Evolutionary conservation across 352 stramenopile genomes (phyloP), one percentile per base, ranked within the genome.

Genomic region (Pythium monospermum): DNA sequence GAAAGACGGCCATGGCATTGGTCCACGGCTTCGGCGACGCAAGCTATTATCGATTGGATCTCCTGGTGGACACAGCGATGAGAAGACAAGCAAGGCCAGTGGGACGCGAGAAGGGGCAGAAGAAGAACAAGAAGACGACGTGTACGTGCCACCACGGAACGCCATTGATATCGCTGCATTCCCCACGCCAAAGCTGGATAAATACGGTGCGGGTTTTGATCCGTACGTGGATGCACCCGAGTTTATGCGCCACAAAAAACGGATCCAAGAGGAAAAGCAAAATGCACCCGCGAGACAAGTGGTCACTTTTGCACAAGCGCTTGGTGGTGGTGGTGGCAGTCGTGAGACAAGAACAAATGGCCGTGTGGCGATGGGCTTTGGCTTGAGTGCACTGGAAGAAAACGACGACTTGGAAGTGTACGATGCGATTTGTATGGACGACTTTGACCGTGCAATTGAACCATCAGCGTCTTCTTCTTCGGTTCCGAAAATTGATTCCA

Each of bases 1-100:
- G 89, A 96, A 94, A 54, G 78, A 90, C 59, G 89, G 89, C 8
- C 81, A 96, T 31, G 89, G 81, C 22, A 92, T 97, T 16, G 87
- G 89, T 12, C 80, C 83, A 6, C 69, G 72, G 7, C 53, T 89
- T 5, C 72, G 73, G 21, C 71, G 71, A 48, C 61, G 64, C 32
- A 85, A 84, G 49, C n/a, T n/a, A n/a, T 68, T 74, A 19, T 53
- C 21, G 30, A 59, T 65, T 15, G 30, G 44, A n/a, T 47, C 57
- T 1, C 36, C 59, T 5, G 30, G 48, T 11, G 18, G 36, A 7
- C 58, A 45, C 45, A 41, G 18, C 5, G 22, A 48, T 6, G 46
- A 43, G 36, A 10, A 61, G 8, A 46, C 51, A n/a, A 22, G n/a
- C n/a, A n/a, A 30, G 36, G 50, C 16, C 18, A 35, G 26, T 46